Conservation (phyloP, 768 basidiomycete species). For the Podaxis rugospora region DNA sequence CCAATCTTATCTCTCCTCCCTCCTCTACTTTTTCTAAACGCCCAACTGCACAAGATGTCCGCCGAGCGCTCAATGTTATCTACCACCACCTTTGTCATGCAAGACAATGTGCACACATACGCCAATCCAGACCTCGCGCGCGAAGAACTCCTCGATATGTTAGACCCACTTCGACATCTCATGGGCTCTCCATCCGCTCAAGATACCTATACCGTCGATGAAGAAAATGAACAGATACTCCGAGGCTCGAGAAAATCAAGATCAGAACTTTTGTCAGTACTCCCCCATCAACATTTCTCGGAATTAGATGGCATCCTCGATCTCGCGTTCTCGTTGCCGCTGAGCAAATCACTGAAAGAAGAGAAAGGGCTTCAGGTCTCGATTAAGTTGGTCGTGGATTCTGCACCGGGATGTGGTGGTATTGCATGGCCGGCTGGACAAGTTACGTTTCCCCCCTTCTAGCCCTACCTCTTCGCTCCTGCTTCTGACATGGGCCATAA, state of each 20-base stretch:
- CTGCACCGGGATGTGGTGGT: conserved; percentile 87
- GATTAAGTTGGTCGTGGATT: conserved; percentile 63
- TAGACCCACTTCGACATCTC: conserved; percentile 60
- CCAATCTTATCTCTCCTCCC: not conserved
- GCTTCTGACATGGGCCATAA: conserved; percentile 25
- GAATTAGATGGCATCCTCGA: conserved; percentile 38
- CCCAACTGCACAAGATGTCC: not conserved
- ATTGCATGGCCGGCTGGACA: conserved; percentile 91
- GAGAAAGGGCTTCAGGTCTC: conserved; percentile 14
- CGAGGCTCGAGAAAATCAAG: conserved; percentile 20
- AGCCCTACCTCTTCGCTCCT: conserved; percentile 3
- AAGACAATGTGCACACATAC: not conserved
- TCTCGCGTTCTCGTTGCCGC: conserved; percentile 32
- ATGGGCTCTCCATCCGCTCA: conserved; percentile 23
- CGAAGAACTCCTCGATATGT: conserved; percentile 51
- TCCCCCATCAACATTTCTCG: conserved; percentile 54
- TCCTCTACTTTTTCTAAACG: not conserved
- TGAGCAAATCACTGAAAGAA: not conserved
- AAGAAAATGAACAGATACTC: conserved; percentile 14
- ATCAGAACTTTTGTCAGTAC: conserved; percentile 30
- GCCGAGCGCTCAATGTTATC: conserved; percentile 4
- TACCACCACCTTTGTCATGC: not conserved
- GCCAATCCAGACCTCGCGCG: conserved; percentile 30
- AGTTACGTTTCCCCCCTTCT: conserved; percentile 36
- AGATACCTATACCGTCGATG: not conserved